Conservation (phyloP, 352 stramenopile genomes). For the Globisporangium solare region DNA sequence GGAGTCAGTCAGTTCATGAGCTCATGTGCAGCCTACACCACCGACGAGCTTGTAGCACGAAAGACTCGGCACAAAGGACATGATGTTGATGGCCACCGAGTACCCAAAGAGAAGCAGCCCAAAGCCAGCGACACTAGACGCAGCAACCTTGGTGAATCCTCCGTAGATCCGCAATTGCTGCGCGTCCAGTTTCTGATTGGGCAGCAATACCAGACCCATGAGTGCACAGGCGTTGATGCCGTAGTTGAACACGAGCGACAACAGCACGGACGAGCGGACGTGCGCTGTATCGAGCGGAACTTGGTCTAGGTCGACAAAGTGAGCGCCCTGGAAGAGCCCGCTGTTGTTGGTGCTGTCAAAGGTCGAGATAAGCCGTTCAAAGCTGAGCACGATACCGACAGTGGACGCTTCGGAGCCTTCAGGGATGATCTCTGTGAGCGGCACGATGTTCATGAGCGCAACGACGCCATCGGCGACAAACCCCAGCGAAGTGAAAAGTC, state of each 20-base stretch:
- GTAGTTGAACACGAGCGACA: slow-evolving; percentile 34
- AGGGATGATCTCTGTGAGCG: slow-evolving; percentile 54
- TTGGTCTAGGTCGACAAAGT: slow-evolving; percentile 24
- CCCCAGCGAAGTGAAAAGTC: slow-evolving; percentile 19
- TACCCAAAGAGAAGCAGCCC: slow-evolving; percentile 28
- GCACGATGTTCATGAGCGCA: slow-evolving; percentile 28
- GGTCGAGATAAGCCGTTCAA: slow-evolving; percentile 44
- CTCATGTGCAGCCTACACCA: slow-evolving; percentile 26
- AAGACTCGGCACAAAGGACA: slow-evolving; percentile 27
- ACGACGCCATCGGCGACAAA: slow-evolving; percentile 16
- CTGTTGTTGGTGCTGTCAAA: slow-evolving; percentile 34
- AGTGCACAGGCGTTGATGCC: slow-evolving; percentile 35
- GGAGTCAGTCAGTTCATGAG: no score
- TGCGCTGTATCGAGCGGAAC: slow-evolving; percentile 23
- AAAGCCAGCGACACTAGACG: slow-evolving; percentile 26
- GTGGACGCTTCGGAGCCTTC: slow-evolving; percentile 45
- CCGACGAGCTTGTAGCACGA: slow-evolving; percentile 26
- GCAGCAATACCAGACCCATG: slow-evolving; percentile 32
- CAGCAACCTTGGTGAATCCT: slow-evolving; percentile 47
- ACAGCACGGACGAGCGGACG: slow-evolving; percentile 26
- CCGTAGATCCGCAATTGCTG: slow-evolving; percentile 61
- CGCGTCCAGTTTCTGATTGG: slow-evolving; percentile 51
- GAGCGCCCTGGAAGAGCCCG: slow-evolving; percentile 32
- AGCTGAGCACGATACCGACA: slow-evolving; percentile 45
- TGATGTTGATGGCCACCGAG: slow-evolving; percentile 26